A percentile compares a stretch with the other conserved stretches of the same genome.
These are phyloP conservation scores for Fusarium sp. DNA, from an alignment of 2,329 filamentous ascomycete genomes.

Conservation along the genomic window DNA sequence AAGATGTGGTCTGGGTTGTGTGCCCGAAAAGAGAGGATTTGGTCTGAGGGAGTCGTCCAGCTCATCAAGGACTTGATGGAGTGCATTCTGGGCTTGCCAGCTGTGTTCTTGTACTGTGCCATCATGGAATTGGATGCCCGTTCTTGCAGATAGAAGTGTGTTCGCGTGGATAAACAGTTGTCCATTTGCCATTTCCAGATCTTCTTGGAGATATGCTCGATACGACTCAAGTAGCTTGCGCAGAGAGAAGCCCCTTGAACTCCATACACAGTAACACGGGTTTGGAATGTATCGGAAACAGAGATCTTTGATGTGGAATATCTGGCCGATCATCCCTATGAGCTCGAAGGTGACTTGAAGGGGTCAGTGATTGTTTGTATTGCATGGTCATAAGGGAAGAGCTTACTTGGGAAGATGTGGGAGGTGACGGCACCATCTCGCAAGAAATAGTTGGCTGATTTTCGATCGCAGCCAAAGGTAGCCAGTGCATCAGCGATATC, in stretches of 20 bases:
- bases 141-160: not conserved
- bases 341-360: slow-evolving; percentile 16
- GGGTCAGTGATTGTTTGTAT: not conserved
- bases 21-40: rapidly evolving
- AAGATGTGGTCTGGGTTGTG: rapidly evolving
- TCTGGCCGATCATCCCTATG: slow-evolving; percentile 22
- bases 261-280: slow-evolving; percentile 27
- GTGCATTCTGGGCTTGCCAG: slow-evolving; percentile 18
- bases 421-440: slow-evolving; percentile 16
- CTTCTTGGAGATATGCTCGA: not conserved
- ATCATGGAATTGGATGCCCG: not conserved
- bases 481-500: slow-evolving; percentile 12
- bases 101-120: not conserved
- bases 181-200: not conserved
- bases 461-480: slow-evolving; percentile 18
- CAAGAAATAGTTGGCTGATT: slow-evolving; percentile 13
- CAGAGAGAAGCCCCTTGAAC: not conserved
- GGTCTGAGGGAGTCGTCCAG: not conserved
- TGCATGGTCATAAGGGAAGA: rapidly evolving
- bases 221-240: slow-evolving; percentile 6
- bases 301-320: slow-evolving; percentile 29
- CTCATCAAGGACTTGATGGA: slow-evolving; percentile 12
- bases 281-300: slow-evolving; percentile 33
- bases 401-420: slow-evolving; percentile 19
- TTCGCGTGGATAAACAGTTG: not conserved